Base-by-base conservation (phyloP, 305 asterid genomes). In the Ilex paraguariensis region DNA sequence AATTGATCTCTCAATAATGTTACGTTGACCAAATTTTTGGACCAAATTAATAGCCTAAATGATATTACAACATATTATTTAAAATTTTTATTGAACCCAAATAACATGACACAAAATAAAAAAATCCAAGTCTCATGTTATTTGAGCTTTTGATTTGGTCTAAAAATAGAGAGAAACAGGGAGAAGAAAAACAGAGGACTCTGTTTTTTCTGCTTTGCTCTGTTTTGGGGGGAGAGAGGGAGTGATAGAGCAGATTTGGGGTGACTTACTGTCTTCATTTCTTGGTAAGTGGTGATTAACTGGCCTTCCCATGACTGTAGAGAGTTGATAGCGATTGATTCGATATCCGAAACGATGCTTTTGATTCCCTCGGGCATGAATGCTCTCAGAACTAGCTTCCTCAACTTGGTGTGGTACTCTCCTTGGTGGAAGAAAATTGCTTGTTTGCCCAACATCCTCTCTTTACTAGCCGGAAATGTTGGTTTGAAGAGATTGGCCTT, bases 391-490 rank as follows among this genome's bases (percentile, higher is more conserved):
- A 92, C 95, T 0, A 90, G 89, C 71, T 70, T 87, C 40, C 98
- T 67, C n/a, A 92, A 77, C 78, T 85, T 87, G 48, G 80, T 13
- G 65, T 92, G 98, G 61, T 92, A 90, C 4, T 87, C 94, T 2
- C 95, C 98, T 30, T 90, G 91, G 51, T 87, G 95, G 70, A 92
- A 92, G 81, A 92, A 92, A 39, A 92, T 90, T 8, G 96, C 98
- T 61, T 92, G 97, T 74, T 78, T 89, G 0, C 98, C 98, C 52
- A 92, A 64, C 96, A 92, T 92, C 69, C 97, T 79, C 69, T 90
- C 97, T 77, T 89, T 92, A 84, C 96, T 90, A 5, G 93, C 96
- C 2, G 98, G 98, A 57, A 87, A 92, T 73, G 97, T 90, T 72
- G 98, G 98, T 77, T 90, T 92, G 65, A 92, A 92, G 16, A 90